phyloP scores from a whole-genome alignment of 179 eudicot species.

The Silene noctiflora region DNA sequence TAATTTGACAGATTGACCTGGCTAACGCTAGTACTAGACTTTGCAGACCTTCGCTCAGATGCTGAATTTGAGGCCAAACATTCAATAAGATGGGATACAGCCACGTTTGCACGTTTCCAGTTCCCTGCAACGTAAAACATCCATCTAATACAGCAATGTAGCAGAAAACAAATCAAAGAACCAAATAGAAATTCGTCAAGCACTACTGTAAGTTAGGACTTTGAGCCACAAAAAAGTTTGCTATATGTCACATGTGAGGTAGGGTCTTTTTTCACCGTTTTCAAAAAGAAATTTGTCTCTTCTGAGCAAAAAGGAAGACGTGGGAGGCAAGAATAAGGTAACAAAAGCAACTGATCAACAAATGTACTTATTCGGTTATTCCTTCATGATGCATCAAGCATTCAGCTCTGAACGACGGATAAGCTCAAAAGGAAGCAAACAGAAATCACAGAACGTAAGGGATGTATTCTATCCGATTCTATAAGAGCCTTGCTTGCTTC shows the following conservation, averaged over 20 bases:
- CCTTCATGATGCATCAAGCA: neutral
- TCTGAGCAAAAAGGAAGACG: slow-evolving; percentile 2
- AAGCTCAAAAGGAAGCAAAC: neutral
- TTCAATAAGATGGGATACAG: slow-evolving; percentile 59
- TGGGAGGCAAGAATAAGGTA: neutral
- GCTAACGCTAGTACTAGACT: slow-evolving; percentile 32
- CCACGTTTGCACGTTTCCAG: slow-evolving; percentile 80
- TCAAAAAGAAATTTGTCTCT: neutral
- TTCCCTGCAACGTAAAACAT: slow-evolving; percentile 50
- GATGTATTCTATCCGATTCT: neutral
- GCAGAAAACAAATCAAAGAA: slow-evolving; percentile 14
- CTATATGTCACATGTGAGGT: neutral
- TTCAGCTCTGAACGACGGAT: neutral
- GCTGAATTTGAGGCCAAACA: slow-evolving; percentile 37
- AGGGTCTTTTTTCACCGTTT: neutral
- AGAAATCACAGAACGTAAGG: neutral
- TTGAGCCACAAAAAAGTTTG: neutral
- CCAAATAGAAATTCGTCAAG: slow-evolving; percentile 1
- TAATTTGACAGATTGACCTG: slow-evolving; percentile 62
- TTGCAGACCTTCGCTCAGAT: slow-evolving; percentile 26
- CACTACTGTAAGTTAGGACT: neutral
- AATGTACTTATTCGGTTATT: neutral
- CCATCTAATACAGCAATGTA: slow-evolving; percentile 12
- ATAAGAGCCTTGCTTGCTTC: neutral
- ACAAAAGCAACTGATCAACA: slow-evolving; percentile 2